Percentiles rank a stretch among this genome's conserved stretches.
phyloP scores from a whole-genome alignment of 352 stramenopile genomes.

The Stramenopiles sp. region DNA sequence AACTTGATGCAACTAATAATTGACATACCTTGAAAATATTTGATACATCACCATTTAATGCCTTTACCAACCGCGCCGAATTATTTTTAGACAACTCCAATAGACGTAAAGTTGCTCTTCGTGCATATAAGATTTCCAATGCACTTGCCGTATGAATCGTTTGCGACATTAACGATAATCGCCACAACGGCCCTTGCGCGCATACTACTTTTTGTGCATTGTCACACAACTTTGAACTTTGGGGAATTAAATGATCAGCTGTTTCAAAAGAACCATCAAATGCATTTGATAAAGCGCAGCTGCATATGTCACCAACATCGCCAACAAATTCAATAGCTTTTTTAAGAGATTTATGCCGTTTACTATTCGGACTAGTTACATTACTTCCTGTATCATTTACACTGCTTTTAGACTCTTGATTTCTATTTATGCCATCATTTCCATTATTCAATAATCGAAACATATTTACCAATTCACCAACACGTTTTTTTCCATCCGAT shows the following conservation, averaged over 20 bases:
- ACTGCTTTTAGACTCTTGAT: neutral
- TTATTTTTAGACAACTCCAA: neutral
- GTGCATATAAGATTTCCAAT: neutral
- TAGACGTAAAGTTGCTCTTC: neutral
- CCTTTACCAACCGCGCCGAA: neutral
- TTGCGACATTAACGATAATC: neutral
- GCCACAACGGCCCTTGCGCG: neutral
- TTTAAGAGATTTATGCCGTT: neutral
- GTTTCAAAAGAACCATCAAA: slow-evolving; percentile 1
- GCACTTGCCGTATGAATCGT: neutral
- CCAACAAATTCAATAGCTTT: neutral
- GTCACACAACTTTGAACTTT: neutral
- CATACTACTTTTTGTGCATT: neutral
- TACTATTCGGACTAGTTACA: neutral
- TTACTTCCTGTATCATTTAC: neutral
- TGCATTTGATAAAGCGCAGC: neutral
- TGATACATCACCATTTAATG: neutral
- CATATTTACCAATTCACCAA: neutral
- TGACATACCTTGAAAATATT: neutral
- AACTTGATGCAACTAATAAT: neutral
- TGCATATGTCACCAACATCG: neutral
- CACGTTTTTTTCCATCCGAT: neutral
- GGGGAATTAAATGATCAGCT: neutral
- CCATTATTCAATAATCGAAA: neutral
- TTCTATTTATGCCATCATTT: neutral